Evolutionary conservation across 192 early-diverging fungal species (phyloP).

Genomic region (Backusella westeae): DNA sequence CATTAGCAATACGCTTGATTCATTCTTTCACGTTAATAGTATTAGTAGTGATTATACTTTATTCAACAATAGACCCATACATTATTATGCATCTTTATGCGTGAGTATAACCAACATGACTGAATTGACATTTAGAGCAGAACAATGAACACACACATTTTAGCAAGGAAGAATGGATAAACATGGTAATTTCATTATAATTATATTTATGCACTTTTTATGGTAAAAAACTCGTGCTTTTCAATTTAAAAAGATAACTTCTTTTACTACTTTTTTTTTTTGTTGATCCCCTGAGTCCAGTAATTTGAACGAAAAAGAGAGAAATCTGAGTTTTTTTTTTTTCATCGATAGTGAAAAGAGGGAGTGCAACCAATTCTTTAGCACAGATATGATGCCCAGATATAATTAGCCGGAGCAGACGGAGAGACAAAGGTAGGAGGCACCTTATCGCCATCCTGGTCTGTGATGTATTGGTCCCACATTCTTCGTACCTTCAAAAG

Average conservation of each 20-base stretch:
- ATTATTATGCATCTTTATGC: background rate
- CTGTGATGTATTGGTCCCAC: constrained; percentile 32
- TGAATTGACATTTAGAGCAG: background rate
- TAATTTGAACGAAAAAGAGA: background rate
- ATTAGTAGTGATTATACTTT: too few species aligned
- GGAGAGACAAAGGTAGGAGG: constrained; percentile 31
- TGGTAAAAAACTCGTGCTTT: background rate
- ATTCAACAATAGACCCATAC: too few species aligned
- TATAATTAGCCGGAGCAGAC: constrained; percentile 36
- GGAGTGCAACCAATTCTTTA: background rate
- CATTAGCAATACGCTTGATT: too few species aligned
- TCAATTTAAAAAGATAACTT: background rate
- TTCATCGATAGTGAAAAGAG: too few species aligned
- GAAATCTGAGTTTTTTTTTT: background rate
- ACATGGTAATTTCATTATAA: background rate
- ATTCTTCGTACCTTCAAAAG: constrained; percentile 23
- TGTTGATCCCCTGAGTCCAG: background rate
- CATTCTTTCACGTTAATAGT: too few species aligned
- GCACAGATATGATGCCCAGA: constrained; percentile 37
- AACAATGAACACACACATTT: background rate
- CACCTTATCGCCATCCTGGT: constrained; percentile 18
- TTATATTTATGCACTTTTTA: background rate
- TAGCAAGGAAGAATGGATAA: background rate
- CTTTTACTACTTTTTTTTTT: background rate
- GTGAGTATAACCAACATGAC: background rate